Evolutionary conservation across 2,329 filamentous ascomycete species (phyloP).

Genomic region (Pseudogymnoascus sp.): DNA sequence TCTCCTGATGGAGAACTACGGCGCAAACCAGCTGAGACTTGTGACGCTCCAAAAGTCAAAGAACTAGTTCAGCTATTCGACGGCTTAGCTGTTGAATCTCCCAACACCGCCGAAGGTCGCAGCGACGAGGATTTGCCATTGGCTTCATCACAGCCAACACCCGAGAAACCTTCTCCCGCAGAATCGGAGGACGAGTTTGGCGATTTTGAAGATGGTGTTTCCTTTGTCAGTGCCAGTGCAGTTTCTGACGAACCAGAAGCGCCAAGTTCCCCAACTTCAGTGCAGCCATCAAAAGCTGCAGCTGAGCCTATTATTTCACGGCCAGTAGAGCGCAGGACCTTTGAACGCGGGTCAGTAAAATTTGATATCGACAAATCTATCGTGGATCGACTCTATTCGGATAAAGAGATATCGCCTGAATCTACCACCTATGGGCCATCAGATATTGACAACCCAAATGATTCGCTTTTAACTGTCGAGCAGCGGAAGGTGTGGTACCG

Average conservation of each 20-base stretch:
- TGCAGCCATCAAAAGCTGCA: not conserved
- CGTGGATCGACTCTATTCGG: constrained; percentile 24
- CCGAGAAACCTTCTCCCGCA: not conserved
- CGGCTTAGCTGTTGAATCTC: constrained; percentile 16
- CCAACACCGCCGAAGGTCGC: constrained; percentile 6
- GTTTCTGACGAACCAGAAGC: constrained; percentile 13
- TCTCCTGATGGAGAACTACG: constrained; percentile 27
- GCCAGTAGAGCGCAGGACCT: not conserved
- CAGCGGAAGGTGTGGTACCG: constrained; percentile 60
- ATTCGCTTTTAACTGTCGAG: constrained; percentile 46
- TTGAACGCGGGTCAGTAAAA: constrained; percentile 18
- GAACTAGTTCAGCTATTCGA: constrained; percentile 25
- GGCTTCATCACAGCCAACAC: not conserved
- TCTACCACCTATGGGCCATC: constrained; percentile 11
- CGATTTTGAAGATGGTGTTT: constrained; percentile 30
- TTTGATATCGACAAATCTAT: constrained; percentile 21
- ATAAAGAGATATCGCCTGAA: constrained; percentile 9
- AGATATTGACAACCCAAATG: constrained; percentile 26
- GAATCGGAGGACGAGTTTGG: constrained; percentile 29
- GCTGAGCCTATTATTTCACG: not conserved
- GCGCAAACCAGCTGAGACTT: constrained; percentile 13
- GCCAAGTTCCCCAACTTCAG: not conserved
- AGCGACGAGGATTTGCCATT: constrained; percentile 1
- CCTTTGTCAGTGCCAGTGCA: constrained; percentile 15
- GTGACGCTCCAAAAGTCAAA: constrained; percentile 22